A percentile compares a stretch with the other conserved stretches of the same genome.
Conservation (phyloP, 192 early-diverging fungal species). For the Backusella parvicylindrica region DNA sequence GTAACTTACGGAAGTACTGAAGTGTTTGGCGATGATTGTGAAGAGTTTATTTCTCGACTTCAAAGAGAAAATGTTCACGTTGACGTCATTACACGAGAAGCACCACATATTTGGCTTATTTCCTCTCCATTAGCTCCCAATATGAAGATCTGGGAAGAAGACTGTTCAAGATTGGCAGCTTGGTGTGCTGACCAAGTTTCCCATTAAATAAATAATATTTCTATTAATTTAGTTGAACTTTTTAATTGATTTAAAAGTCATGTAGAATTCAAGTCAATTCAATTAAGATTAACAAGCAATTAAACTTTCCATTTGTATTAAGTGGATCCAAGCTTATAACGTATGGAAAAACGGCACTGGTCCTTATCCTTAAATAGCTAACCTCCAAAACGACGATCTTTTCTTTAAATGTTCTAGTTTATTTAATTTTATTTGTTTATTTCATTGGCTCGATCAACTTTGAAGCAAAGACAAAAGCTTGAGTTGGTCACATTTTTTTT, state of each 20-base stretch:
- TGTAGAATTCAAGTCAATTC: neutral
- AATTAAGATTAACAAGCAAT: neutral
- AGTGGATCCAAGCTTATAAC: neutral
- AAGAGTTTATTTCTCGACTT: neutral
- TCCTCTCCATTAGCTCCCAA: neutral
- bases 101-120: constrained; percentile 17
- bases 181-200: constrained; percentile 16
- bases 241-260: neutral
- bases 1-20: constrained; percentile 10
- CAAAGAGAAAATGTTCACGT: neutral
- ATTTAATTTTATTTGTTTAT: neutral
- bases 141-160: constrained; percentile 6
- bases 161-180: neutral
- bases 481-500: neutral
- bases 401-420: neutral
- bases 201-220: neutral
- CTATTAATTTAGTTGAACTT: neutral
- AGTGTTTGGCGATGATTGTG: constrained; percentile 3
- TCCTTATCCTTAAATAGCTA: neutral
- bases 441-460: neutral
- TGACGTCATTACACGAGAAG: neutral
- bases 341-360: neutral
- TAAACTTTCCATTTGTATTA: neutral
- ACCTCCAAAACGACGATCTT: neutral
- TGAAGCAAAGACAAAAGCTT: neutral